A percentile compares a stretch with the other conserved stretches of the same genome.
Conservation (phyloP, 495 filamentous ascomycete species). For the Penicillium fimorum region DNA sequence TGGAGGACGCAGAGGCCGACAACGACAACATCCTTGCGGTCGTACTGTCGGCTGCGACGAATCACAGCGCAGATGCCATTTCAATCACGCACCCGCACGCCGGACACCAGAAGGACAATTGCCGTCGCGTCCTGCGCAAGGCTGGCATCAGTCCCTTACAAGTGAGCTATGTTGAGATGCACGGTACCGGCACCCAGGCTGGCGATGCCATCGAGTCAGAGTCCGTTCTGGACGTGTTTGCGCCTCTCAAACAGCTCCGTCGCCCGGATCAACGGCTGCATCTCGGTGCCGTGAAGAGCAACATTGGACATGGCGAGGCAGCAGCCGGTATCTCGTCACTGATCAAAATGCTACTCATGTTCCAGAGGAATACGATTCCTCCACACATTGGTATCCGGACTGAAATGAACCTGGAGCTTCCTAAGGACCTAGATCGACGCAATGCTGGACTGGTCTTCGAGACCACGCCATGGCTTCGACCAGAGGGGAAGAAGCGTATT, state of each 20-base stretch:
- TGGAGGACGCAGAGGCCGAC: no score
- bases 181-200: constrained; percentile 47
- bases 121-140: no score
- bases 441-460: constrained; percentile 37
- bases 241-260: constrained; percentile 5
- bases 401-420: constrained; percentile 36
- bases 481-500: no score
- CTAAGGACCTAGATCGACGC: constrained; percentile 23
- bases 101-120: no score
- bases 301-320: constrained; percentile 44
- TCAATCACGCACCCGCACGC: no score
- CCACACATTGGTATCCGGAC: constrained; percentile 45
- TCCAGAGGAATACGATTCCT: constrained; percentile 33
- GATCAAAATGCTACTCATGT: constrained; percentile 37
- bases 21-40: no score
- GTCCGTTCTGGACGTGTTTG: constrained; percentile 32
- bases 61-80: no score
- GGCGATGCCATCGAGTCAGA: constrained; percentile 37
- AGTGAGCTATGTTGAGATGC: constrained; percentile 54
- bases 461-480: constrained; percentile 24
- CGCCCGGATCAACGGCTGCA: constrained; percentile 17
- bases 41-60: no score
- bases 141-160: no score
- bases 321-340: constrained; percentile 31
- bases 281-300: constrained; percentile 38